Percentiles rank a stretch among this genome's conserved stretches.
Evolutionary conservation across 305 asterid species (phyloP).

Genomic region (Fraxinus floribunda): DNA sequence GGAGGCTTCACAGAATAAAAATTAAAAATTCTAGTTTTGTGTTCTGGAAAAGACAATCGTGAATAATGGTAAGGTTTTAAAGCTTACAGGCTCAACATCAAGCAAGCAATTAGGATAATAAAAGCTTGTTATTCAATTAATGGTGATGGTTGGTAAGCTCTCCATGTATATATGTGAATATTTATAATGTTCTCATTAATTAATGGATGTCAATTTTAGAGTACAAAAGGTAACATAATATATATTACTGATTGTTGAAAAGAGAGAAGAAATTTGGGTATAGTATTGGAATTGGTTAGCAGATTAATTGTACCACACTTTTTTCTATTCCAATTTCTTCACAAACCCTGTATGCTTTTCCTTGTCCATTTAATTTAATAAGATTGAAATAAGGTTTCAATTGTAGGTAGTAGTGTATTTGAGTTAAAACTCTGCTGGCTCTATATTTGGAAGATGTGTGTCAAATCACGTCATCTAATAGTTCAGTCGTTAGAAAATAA

Average conservation of each 20-base stretch:
- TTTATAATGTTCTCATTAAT: not conserved
- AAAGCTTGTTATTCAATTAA: slow-evolving; percentile 29
- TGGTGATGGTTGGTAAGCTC: slow-evolving; percentile 48
- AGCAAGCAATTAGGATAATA: not conserved
- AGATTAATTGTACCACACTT: slow-evolving; percentile 4
- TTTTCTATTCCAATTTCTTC: not conserved
- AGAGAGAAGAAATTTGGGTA: not conserved
- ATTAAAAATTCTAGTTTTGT: not conserved
- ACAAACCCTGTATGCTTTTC: not conserved
- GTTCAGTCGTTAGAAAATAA: not conserved
- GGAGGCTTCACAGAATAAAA: not conserved
- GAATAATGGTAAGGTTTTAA: slow-evolving; percentile 21
- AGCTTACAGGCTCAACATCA: not conserved
- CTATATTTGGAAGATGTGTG: not conserved
- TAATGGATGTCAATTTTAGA: not conserved
- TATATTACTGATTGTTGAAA: not conserved
- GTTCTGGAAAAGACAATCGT: not conserved
- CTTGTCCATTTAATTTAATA: not conserved
- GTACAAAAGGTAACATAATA: not conserved
- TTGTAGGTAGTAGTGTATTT: not conserved
- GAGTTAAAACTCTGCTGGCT: not conserved
- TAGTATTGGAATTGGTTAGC: not conserved
- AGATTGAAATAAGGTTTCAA: not conserved
- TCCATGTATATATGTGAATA: slow-evolving; percentile 27
- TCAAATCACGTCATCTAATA: not conserved